These are phyloP conservation scores for Metschnikowia orientalis DNA, from an alignment of 805 yeast genomes.

Conservation along the genomic window DNA sequence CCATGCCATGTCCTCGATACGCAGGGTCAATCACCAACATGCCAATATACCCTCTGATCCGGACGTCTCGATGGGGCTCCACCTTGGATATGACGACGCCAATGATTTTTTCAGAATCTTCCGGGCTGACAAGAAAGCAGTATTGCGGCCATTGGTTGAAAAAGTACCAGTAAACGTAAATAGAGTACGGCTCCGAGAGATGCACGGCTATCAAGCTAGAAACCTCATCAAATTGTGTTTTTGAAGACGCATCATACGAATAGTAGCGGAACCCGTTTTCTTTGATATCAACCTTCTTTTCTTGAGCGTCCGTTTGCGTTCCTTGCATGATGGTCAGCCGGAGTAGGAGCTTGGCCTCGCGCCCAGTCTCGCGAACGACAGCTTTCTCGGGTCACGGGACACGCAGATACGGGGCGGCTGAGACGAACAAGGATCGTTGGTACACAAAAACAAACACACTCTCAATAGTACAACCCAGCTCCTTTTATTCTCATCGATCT, in stretches of 20 bases:
- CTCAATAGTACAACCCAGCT: no score
- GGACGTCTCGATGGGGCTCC: constrained; percentile 67
- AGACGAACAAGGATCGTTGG: no score
- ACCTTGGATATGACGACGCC: constrained; percentile 85
- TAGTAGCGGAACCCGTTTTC: constrained; percentile 15
- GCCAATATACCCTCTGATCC: constrained; percentile 89
- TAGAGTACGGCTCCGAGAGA: constrained; percentile 89
- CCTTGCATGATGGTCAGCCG: no score
- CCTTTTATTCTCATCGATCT: no score
- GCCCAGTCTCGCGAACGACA: no score
- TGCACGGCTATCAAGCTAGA: constrained; percentile 62
- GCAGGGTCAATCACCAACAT: constrained; percentile 82
- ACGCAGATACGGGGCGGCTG: no score
- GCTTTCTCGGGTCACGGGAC: no score
- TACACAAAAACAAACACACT: no score
- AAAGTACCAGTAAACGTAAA: constrained; percentile 88
- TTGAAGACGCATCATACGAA: constrained; percentile 13
- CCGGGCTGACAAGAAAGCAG: constrained; percentile 58
- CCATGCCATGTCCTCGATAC: constrained; percentile 77
- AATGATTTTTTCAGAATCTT: constrained; percentile 38
- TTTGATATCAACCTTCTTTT: constrained; percentile 7
- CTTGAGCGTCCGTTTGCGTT: no score
- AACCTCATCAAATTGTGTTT: constrained; percentile 45
- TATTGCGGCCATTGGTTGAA: constrained; percentile 87
- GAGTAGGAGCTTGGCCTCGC: no score